Conservation (phyloP, 306 rosid species). For the Ammopiptanthus mongolicus region DNA sequence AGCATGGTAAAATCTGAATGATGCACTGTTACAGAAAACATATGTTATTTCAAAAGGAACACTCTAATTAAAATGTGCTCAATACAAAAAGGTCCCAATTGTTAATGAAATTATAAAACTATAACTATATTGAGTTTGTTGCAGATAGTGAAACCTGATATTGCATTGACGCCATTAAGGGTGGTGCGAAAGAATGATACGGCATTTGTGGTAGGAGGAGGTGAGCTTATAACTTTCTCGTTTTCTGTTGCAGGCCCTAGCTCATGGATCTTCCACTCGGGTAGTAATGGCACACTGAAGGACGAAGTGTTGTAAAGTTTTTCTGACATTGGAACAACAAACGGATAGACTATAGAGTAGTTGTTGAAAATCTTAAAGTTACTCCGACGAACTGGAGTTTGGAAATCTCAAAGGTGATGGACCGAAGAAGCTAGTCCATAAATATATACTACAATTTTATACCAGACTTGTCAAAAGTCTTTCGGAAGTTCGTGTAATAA, state of each 20-base stretch:
- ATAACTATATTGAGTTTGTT: background rate
- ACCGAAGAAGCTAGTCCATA: too few relatives aligned
- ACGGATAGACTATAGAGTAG: too few relatives aligned
- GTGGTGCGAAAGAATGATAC: background rate
- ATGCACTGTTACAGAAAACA: too few relatives aligned
- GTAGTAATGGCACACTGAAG: slow-evolving; percentile 4
- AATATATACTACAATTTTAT: too few relatives aligned
- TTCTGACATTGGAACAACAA: background rate
- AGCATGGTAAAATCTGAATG: background rate
- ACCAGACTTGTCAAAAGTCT: too few relatives aligned
- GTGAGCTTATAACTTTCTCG: background rate
- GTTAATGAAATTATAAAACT: background rate
- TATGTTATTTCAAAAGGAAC: too few relatives aligned
- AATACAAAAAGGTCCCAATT: background rate
- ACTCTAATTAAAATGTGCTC: background rate
- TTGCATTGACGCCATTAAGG: slow-evolving; percentile 28
- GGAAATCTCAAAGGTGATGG: background rate
- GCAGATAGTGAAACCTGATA: slow-evolving; percentile 13
- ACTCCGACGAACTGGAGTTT: background rate
- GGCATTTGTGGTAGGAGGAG: background rate
- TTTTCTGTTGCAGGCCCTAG: background rate
- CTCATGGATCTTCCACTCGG: background rate
- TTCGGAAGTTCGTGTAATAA: too few relatives aligned
- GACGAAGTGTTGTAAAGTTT: background rate
- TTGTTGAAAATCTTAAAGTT: background rate